Conservation (phyloP, 495 filamentous ascomycete genomes). For the Lineolata rhizophorae region DNA sequence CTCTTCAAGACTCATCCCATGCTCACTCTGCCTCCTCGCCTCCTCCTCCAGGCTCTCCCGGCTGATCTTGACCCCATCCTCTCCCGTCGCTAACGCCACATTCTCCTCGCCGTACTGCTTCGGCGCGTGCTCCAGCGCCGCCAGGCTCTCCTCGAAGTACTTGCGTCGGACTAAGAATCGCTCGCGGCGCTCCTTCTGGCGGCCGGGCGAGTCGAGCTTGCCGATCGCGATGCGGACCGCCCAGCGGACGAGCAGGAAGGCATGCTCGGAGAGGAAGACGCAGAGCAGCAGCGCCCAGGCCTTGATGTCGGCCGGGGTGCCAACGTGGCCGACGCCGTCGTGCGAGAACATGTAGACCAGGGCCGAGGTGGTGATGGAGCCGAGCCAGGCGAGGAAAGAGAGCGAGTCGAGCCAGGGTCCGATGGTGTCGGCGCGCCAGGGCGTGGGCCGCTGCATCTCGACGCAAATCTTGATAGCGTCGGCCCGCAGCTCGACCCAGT, state of each 20-base stretch:
- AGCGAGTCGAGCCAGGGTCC: conserved; percentile 84
- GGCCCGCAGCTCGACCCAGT: conserved; percentile 86
- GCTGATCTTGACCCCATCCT: conserved; percentile 14
- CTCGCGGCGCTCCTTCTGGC: conserved; percentile 60
- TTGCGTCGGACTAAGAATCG: conserved; percentile 51
- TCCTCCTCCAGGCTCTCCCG: conserved; percentile 41
- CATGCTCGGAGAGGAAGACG: conserved; percentile 70
- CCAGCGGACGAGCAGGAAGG: conserved; percentile 54
- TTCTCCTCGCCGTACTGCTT: conserved; percentile 6
- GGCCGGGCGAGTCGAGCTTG: conserved; percentile 68
- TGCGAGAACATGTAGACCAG: conserved; percentile 75
- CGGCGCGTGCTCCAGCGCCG: conserved; percentile 15
- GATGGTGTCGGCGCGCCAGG: conserved; percentile 75
- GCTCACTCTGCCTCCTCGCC: conserved; percentile 31
- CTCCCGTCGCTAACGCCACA: background rate
- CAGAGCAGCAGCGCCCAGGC: conserved; percentile 68
- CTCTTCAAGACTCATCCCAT: conserved; percentile 31
- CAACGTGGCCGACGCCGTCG: conserved; percentile 32
- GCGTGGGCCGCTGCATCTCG: conserved; percentile 71
- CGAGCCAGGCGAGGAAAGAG: conserved; percentile 77
- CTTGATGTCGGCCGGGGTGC: conserved; percentile 42
- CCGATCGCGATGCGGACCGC: conserved; percentile 43
- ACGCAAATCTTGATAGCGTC: conserved; percentile 90
- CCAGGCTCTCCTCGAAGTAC: conserved; percentile 40
- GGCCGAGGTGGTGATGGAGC: conserved; percentile 64